Evolutionary conservation across 768 basidiomycete genomes (phyloP).

Genomic region (Punctularia strigosozonata): DNA sequence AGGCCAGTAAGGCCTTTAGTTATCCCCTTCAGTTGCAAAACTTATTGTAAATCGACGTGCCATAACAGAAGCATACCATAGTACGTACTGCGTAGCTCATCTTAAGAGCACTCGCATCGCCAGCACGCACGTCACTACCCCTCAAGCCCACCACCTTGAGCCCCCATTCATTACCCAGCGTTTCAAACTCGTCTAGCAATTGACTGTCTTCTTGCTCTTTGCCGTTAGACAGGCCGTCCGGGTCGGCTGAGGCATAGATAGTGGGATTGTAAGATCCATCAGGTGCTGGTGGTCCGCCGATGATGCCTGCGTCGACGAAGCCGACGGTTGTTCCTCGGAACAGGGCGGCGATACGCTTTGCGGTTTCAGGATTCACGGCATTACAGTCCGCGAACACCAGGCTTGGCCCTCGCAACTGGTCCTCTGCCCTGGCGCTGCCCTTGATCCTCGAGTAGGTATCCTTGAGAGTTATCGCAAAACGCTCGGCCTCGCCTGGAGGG

Average conservation of each 20-base stretch:
- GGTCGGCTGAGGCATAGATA: constrained; percentile 38
- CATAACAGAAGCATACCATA: too few relatives aligned
- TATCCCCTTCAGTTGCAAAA: constrained; percentile 30
- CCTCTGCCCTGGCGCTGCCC: constrained; percentile 5
- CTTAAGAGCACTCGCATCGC: constrained; percentile 51
- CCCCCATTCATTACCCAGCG: constrained; percentile 29
- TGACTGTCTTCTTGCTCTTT: constrained; percentile 19
- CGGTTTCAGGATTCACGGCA: constrained; percentile 40
- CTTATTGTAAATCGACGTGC: constrained; percentile 1
- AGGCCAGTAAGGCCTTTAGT: constrained; percentile 42
- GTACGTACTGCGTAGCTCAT: constrained; percentile 48
- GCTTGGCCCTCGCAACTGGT: background rate
- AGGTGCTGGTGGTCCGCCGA: constrained; percentile 48
- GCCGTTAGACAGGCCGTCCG: too few relatives aligned
- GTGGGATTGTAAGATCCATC: constrained; percentile 34
- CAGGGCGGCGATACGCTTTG: constrained; percentile 32
- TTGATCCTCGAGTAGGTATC: constrained; percentile 14
- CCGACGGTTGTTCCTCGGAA: constrained; percentile 26
- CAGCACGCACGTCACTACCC: constrained; percentile 36
- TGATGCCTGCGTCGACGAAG: constrained; percentile 47
- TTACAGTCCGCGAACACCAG: constrained; percentile 45
- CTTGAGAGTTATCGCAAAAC: constrained; percentile 29
- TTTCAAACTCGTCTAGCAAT: constrained; percentile 26
- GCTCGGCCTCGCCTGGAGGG: constrained; percentile 39
- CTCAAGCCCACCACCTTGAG: constrained; percentile 32